Conservation (phyloP, 495 filamentous ascomycete species). For the Hamigera avellanea region DNA sequence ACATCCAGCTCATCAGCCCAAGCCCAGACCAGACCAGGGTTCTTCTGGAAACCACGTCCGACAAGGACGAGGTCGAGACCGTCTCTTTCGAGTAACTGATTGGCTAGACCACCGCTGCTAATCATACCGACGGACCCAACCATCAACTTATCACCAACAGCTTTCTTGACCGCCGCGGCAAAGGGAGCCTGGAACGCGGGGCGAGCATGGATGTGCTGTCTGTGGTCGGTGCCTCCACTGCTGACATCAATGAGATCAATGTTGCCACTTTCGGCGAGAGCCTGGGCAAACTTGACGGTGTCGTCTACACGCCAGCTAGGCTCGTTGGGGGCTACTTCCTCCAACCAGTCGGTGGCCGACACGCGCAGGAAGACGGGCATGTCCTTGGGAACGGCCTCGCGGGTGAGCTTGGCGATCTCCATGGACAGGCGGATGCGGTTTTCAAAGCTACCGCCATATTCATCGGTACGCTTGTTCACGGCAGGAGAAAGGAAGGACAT, state of each 20-base stretch:
- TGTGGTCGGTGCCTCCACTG: slow-evolving; percentile 47
- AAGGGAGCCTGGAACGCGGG: slow-evolving; percentile 58
- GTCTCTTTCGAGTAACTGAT: slow-evolving; percentile 39
- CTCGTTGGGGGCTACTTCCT: slow-evolving; percentile 27
- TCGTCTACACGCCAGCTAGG: slow-evolving; percentile 46
- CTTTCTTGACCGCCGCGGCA: slow-evolving; percentile 49
- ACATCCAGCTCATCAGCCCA: slow-evolving; percentile 59
- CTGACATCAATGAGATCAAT: slow-evolving; percentile 57
- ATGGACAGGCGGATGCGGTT: slow-evolving; percentile 45
- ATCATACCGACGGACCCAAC: slow-evolving; percentile 55
- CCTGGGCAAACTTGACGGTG: slow-evolving; percentile 38
- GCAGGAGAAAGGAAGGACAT: slow-evolving; percentile 51
- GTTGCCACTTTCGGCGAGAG: slow-evolving; percentile 37
- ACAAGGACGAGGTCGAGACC: slow-evolving; percentile 47
- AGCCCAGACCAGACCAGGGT: slow-evolving; percentile 54
- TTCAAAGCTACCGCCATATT: slow-evolving; percentile 53
- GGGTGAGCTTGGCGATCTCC: slow-evolving; percentile 45
- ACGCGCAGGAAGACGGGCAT: slow-evolving; percentile 60
- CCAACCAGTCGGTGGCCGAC: slow-evolving; percentile 48
- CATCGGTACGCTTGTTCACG: slow-evolving; percentile 49
- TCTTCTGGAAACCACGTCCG: slow-evolving; percentile 58
- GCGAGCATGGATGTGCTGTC: slow-evolving; percentile 44
- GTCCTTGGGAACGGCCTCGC: slow-evolving; percentile 38
- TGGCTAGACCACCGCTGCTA: slow-evolving; percentile 42
- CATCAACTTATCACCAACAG: slow-evolving; percentile 44